Conservation (phyloP, 345 rosid species). For the Euphorbia pulcherrima region DNA sequence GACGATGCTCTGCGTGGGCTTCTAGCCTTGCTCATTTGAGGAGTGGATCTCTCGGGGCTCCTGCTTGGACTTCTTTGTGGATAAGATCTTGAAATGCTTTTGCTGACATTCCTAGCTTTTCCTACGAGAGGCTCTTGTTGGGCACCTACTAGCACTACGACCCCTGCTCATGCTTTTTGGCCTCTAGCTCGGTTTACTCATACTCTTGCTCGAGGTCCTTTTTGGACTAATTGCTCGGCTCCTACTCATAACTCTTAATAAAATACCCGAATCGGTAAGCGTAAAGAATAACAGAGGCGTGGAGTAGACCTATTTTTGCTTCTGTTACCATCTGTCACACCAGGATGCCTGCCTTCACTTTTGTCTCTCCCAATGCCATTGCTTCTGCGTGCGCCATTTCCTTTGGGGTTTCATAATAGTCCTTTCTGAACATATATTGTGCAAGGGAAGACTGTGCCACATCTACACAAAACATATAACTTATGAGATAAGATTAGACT, state of each 20-base stretch:
- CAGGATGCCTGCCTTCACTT: too few species aligned
- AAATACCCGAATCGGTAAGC: slow-evolving; percentile 40
- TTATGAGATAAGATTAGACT: neutral
- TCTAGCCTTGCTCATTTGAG: too few species aligned
- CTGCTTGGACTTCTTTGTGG: too few species aligned
- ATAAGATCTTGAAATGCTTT: slow-evolving; percentile 34
- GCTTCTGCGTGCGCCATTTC: slow-evolving; percentile 51
- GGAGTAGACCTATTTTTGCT: slow-evolving; percentile 75
- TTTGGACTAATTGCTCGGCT: slow-evolving; percentile 79
- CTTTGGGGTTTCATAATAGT: slow-evolving; percentile 43
- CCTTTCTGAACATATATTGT: slow-evolving; percentile 39
- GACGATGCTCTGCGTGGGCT: slow-evolving; percentile 37
- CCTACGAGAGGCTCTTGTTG: slow-evolving; percentile 22
- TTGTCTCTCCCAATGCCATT: slow-evolving; percentile 52
- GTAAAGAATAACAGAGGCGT: slow-evolving; percentile 38
- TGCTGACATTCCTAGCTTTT: slow-evolving; percentile 43
- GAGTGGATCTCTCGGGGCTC: slow-evolving; percentile 35
- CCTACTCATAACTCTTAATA: slow-evolving; percentile 69
- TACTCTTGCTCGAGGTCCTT: too few species aligned
- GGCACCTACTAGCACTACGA: slow-evolving; percentile 34
- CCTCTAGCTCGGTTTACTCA: too few species aligned
- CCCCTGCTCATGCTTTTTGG: slow-evolving; percentile 29
- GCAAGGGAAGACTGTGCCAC: slow-evolving; percentile 38
- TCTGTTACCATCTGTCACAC: slow-evolving; percentile 68
- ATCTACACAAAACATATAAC: too few species aligned